Conservation (phyloP, 495 filamentous ascomycete genomes). For the Neurospora cerealis region DNA sequence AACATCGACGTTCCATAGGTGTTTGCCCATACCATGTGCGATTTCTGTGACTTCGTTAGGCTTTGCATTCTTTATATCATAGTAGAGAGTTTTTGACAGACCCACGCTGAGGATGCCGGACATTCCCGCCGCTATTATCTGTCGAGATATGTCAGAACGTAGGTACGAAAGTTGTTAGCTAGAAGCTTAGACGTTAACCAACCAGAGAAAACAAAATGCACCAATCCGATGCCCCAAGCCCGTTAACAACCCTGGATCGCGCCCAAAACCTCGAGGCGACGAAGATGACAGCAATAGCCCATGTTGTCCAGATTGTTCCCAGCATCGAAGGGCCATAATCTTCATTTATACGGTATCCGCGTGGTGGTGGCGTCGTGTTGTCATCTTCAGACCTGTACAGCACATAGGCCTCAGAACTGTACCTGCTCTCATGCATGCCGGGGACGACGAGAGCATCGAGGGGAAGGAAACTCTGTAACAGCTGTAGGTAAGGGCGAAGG, state of each 20-base stretch:
- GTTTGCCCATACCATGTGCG: constrained; percentile 13
- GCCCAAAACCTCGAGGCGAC: constrained; percentile 15
- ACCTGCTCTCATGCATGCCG: neutral
- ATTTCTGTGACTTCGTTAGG: constrained; percentile 6
- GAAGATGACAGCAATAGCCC: constrained; percentile 13
- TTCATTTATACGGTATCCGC: neutral
- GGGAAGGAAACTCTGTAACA: neutral
- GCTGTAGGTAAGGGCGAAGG: neutral
- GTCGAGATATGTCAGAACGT: neutral
- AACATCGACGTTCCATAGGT: constrained; percentile 11
- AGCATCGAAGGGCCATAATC: constrained; percentile 7
- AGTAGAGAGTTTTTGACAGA: neutral
- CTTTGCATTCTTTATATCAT: neutral
- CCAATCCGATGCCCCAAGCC: constrained; percentile 12
- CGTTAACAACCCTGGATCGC: constrained; percentile 9
- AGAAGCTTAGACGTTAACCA: neutral
- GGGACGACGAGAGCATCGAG: neutral
- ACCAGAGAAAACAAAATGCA: constrained; percentile 12
- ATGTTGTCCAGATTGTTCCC: constrained; percentile 3
- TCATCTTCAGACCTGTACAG: neutral
- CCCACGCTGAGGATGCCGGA: neutral
- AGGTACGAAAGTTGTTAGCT: neutral
- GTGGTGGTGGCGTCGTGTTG: neutral
- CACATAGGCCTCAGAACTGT: neutral
- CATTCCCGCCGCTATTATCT: constrained; percentile 7